A percentile compares a stretch with the other conserved stretches of the same genome.
These are phyloP conservation scores for Meyerozyma smithsonii DNA, from an alignment of 1,139 yeast genomes.

Conservation along the genomic window DNA sequence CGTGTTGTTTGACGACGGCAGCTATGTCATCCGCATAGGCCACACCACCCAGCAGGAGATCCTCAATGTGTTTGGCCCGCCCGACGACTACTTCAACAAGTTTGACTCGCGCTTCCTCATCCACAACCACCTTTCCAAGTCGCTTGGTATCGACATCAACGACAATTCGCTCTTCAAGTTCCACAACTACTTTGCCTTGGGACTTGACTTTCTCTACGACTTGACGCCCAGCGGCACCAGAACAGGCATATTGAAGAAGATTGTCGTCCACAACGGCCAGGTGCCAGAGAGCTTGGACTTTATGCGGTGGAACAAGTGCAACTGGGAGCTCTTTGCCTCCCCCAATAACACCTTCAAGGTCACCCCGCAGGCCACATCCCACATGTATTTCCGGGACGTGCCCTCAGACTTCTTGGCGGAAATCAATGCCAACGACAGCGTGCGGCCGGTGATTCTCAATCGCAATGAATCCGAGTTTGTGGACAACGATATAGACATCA, in stretches of 20 bases:
- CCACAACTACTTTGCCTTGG: conserved; percentile 52
- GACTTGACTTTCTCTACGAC: conserved; percentile 51
- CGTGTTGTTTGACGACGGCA: conserved; percentile 8
- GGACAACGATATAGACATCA: conserved; percentile 35
- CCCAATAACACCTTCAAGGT: conserved; percentile 5
- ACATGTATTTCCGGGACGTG: conserved; percentile 32
- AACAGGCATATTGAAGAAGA: conserved; percentile 33
- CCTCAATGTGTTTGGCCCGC: conserved; percentile 47
- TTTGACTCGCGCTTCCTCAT: conserved; percentile 41
- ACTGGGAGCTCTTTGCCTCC: conserved; percentile 25
- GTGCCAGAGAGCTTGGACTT: conserved; percentile 44
- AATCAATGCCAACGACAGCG: conserved; percentile 9
- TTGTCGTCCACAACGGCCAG: conserved; percentile 49
- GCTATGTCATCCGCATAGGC: conserved; percentile 23
- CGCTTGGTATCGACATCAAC: conserved; percentile 8
- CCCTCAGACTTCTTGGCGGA: conserved; percentile 17
- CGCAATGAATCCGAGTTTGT: conserved; percentile 46
- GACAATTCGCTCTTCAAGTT: conserved; percentile 31
- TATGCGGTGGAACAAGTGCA: conserved; percentile 46
- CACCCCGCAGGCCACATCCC: conserved; percentile 18
- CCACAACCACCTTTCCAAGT: conserved; percentile 27
- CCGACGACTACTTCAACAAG: conserved; percentile 49
- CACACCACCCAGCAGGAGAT: conserved; percentile 47
- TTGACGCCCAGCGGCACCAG: conserved; percentile 19
- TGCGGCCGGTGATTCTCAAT: conserved; percentile 43